Percentiles rank a stretch among this genome's conserved stretches.
Conservation (phyloP, 1,284 basidiomycete species). For the Sporisorium reilianum region DNA sequence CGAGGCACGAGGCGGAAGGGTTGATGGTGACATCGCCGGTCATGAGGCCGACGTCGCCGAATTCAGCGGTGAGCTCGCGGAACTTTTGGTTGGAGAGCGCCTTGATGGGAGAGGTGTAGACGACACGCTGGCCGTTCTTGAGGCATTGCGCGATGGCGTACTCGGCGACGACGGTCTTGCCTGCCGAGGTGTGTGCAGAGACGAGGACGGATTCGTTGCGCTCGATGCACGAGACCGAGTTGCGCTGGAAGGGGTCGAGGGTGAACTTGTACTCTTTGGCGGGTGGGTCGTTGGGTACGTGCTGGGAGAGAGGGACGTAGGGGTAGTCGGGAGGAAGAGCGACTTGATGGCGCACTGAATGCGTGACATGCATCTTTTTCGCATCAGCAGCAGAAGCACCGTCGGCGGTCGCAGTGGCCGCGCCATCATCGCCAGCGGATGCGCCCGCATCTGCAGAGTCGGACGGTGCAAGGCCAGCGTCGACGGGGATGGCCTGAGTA, state of each 20-base stretch:
- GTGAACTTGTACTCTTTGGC: constrained; percentile 94
- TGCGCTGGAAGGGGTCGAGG: constrained; percentile 96
- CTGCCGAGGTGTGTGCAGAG: constrained; percentile 98
- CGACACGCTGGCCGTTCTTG: constrained; percentile 90
- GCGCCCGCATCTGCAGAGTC: constrained; percentile 11
- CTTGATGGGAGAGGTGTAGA: constrained; percentile 99
- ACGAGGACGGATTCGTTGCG: constrained; percentile 97
- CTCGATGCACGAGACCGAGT: constrained; percentile 94
- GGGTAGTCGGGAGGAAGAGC: constrained; percentile 92
- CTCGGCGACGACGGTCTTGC: constrained; percentile 98
- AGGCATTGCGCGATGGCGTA: constrained; percentile 98
- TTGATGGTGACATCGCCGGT: constrained; percentile 99
- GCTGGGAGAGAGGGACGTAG: constrained; percentile 90
- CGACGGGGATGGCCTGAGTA: constrained; percentile 33
- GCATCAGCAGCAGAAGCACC: constrained; percentile 22
- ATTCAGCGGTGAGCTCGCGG: constrained; percentile 95
- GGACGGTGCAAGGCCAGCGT: constrained; percentile 31
- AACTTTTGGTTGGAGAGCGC: constrained; percentile 99
- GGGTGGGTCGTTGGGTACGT: constrained; percentile 90
- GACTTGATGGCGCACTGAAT: constrained; percentile 86
- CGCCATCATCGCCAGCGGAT: not conserved
- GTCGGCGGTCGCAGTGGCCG: constrained; percentile 2
- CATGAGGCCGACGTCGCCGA: constrained; percentile 98
- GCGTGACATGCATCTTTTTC: constrained; percentile 60
- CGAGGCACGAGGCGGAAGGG: constrained; percentile 93